Conservation (phyloP, 2,329 filamentous ascomycete species). For the Clarireedia paspali region DNA sequence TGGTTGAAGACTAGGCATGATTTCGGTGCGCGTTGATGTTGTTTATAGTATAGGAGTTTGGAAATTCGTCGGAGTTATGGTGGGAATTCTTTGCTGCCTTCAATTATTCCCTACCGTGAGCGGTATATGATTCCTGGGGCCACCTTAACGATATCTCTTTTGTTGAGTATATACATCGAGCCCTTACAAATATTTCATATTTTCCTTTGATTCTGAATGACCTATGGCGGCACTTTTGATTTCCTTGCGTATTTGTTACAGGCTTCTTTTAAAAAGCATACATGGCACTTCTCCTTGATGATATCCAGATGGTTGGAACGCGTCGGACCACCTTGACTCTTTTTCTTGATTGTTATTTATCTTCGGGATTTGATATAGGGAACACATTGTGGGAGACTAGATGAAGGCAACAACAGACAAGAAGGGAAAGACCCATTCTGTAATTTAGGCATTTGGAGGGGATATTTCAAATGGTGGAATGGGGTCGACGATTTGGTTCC, state of each 20-base stretch:
- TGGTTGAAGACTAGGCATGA: too few species aligned
- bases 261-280: conserved; percentile 5
- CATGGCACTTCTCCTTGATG: conserved; percentile 9
- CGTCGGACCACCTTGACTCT: background rate
- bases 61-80: background rate
- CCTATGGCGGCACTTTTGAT: background rate
- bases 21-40: background rate
- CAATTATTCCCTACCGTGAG: background rate
- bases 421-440: background rate
- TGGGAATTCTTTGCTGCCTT: background rate
- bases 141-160: conserved; percentile 6
- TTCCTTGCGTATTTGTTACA: background rate
- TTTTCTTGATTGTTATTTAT: background rate
- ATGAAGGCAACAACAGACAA: background rate
- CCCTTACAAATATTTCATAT: background rate
- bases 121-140: background rate
- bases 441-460: conserved; percentile 5
- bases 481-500: background rate
- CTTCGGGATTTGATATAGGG: background rate
- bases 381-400: background rate
- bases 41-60: conserved; percentile 2
- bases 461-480: background rate
- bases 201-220: background rate
- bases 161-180: background rate
- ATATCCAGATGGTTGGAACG: conserved; percentile 3